phyloP scores from a whole-genome alignment of 1,284 basidiomycete species.

The Cronartium ribicola region DNA sequence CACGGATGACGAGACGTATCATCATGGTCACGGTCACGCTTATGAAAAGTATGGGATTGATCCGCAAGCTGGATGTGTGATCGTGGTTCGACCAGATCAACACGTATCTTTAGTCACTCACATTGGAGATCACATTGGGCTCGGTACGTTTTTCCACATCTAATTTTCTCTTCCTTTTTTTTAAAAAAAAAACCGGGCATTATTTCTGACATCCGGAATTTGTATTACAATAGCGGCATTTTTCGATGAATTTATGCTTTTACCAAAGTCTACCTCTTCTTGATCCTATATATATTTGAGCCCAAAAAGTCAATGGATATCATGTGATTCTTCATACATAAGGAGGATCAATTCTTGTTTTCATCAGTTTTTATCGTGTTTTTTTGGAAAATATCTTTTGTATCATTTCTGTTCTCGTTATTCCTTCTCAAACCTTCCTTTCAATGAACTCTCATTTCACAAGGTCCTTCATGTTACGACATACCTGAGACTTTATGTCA shows the following conservation, averaged over 20 bases:
- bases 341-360: too few relatives aligned
- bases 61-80: constrained; percentile 49
- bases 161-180: neutral
- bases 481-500: too few relatives aligned
- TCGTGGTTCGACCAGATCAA: constrained; percentile 52
- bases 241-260: constrained; percentile 12
- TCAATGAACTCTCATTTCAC: too few relatives aligned
- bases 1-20: constrained; percentile 49
- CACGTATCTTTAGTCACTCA: constrained; percentile 46
- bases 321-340: too few relatives aligned
- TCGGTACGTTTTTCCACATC: constrained; percentile 37
- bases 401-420: too few relatives aligned
- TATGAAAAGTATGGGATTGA: constrained; percentile 52
- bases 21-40: constrained; percentile 51
- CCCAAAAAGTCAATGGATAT: too few relatives aligned
- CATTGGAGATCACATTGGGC: constrained; percentile 43
- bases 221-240: neutral
- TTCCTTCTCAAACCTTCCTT: too few relatives aligned
- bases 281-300: too few relatives aligned
- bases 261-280: neutral
- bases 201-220: neutral
- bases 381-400: too few relatives aligned
- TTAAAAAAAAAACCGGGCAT: neutral
- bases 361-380: too few relatives aligned
- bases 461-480: too few relatives aligned